A percentile compares a stretch with the other conserved stretches of the same genome.
Evolutionary conservation across 768 basidiomycete species (phyloP).

Genomic region (Suillus luteus): DNA sequence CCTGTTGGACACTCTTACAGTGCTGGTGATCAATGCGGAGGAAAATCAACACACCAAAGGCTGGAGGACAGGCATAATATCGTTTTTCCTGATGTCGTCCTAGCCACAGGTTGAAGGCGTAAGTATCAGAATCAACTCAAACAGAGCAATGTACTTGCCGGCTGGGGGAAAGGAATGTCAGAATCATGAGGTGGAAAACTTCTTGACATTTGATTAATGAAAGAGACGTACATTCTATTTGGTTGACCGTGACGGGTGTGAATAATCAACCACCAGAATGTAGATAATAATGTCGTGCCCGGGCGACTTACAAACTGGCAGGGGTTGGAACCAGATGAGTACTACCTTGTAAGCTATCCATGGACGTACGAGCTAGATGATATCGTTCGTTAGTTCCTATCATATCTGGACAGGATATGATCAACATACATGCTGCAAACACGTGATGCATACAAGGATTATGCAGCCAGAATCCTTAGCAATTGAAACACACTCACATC

Average conservation of each 20-base stretch:
- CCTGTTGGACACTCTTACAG: not conserved
- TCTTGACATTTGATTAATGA: not conserved
- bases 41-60: not conserved
- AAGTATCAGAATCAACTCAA: not conserved
- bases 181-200: not conserved
- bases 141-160: not conserved
- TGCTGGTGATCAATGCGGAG: not conserved
- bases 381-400: not conserved
- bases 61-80: not conserved
- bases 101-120: not conserved
- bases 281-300: too few relatives aligned
- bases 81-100: fast-evolving
- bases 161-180: not conserved
- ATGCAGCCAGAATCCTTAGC: too few relatives aligned
- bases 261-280: not conserved
- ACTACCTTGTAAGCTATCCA: not conserved
- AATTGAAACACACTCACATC: not conserved
- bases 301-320: not conserved
- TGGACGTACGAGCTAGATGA: not conserved
- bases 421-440: not conserved
- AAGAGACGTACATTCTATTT: not conserved
- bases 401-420: not conserved
- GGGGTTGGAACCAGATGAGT: not conserved
- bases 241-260: not conserved
- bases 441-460: too few relatives aligned